Base-by-base conservation (phyloP, 148 eudicot genomes). In the Polygonum maritimum region DNA sequence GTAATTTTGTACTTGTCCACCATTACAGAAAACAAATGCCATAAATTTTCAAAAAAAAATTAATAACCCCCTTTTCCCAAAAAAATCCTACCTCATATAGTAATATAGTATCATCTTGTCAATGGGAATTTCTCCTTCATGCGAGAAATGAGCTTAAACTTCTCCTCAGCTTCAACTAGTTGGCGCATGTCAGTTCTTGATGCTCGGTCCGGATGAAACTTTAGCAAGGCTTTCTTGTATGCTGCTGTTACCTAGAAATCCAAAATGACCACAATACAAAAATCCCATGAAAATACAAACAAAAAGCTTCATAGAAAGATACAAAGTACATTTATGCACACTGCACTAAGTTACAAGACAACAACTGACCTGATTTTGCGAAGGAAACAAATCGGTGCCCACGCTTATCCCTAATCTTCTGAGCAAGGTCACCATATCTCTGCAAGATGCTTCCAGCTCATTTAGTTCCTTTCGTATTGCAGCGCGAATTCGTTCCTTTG, bases 141-240 rank as follows among this genome's bases (percentile, higher is more conserved):
- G 76, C 89, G 89, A 48, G 87, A 84, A 36, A 95, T 89, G 76
- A 95, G 92, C 85, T 95, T 95, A 82, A 95, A 95, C 69, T 86
- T 95, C 81, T 95, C 98, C 84, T 95, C 98, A 0, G 98, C 91
- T 85, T 95, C 98, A 60, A 95, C 97, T 77, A 89, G 94, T 80
- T 84, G 88, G 5, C 91, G 89, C 78, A 92, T 74, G 75, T 90
- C 94, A 40, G 89, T 84, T 80, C 81, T 76, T 58, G 86, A 79
- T 76, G 89, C 82, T 77, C 98, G 87, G 71, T 95, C 98, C 1
- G 98, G 98, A 76, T 95, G 97, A 79, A 90, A 95, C 52, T 82
- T 87, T 41, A 95, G 77, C 77, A 90, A 82, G 1, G 98, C 98
- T 75, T 84, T 76, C 83, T 90, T 95, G 49, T 87, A 95, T 2